A percentile compares a stretch with the other conserved stretches of the same genome.
These are phyloP conservation scores for Zasmidium citrigriseum DNA, from an alignment of 2,329 filamentous ascomycete genomes.

Conservation along the genomic window DNA sequence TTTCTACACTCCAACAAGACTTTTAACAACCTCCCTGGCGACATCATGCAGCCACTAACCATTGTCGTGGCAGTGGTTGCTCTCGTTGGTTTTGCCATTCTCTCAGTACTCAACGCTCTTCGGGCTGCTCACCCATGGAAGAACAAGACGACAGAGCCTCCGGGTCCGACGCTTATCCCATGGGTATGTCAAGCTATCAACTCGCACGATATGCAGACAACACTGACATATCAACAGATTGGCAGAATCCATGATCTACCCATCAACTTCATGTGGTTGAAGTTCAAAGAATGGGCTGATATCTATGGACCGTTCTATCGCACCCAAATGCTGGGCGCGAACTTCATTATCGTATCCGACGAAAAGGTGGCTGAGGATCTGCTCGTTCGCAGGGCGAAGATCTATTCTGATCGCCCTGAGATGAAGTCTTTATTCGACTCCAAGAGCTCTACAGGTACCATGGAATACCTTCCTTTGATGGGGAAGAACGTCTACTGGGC, in stretches of 20 bases:
- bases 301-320: slow-evolving; percentile 37
- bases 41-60: slow-evolving; percentile 44
- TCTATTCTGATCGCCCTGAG: slow-evolving; percentile 54
- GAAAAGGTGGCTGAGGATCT: slow-evolving; percentile 57
- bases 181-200: slow-evolving; percentile 14
- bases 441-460: slow-evolving; percentile 56
- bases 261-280: slow-evolving; percentile 55
- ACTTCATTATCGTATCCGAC: slow-evolving; percentile 53
- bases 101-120: slow-evolving; percentile 37
- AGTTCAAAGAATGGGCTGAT: slow-evolving; percentile 48
- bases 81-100: slow-evolving; percentile 38
- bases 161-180: slow-evolving; percentile 42
- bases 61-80: slow-evolving; percentile 39
- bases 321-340: slow-evolving; percentile 40
- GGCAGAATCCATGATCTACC: slow-evolving; percentile 50
- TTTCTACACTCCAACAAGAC: too few species aligned
- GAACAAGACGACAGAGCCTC: slow-evolving; percentile 35
- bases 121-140: slow-evolving; percentile 36
- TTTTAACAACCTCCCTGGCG: neutral
- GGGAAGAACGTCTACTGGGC: slow-evolving; percentile 59
- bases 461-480: slow-evolving; percentile 60
- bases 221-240: slow-evolving; percentile 14
- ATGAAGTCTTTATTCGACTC: slow-evolving; percentile 56
- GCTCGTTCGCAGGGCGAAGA: slow-evolving; percentile 53
- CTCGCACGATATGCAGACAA: neutral